phyloP scores from a whole-genome alignment of 1,139 yeast genomes.

The Saccharomycopsis hybrid region DNA sequence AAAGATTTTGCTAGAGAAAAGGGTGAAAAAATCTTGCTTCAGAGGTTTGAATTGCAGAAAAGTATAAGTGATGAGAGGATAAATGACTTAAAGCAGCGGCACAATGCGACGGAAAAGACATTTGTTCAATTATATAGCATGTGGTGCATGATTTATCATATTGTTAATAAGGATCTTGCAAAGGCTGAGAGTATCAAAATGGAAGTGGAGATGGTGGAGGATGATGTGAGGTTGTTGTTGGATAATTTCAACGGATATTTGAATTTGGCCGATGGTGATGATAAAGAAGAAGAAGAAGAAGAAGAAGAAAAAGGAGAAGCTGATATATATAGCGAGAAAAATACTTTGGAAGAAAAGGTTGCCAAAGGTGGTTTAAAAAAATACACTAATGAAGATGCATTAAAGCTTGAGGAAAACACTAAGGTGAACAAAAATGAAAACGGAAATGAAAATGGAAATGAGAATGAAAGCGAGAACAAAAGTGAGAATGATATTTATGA shows the following conservation, averaged over 20 bases:
- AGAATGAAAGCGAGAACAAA: no score
- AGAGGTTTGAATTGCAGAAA: constrained; percentile 6
- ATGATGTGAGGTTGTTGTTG: constrained; percentile 4
- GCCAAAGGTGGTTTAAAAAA: no score
- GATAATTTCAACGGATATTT: constrained; percentile 6
- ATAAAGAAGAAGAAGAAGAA: no score
- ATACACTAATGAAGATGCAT: no score
- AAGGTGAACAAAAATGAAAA: no score
- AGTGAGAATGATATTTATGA: no score
- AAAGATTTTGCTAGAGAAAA: constrained; percentile 9
- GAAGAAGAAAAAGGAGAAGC: not conserved
- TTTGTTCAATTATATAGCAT: constrained; percentile 8
- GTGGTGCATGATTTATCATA: constrained; percentile 1
- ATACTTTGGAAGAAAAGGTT: no score
- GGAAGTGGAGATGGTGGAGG: not conserved
- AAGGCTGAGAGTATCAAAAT: not conserved
- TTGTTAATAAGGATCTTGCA: constrained; percentile 1
- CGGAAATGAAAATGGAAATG: no score
- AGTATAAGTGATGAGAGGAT: constrained; percentile 8
- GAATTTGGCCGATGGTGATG: no score
- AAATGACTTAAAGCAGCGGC: constrained; percentile 4
- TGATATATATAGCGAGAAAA: no score
- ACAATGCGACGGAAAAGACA: constrained; percentile 8
- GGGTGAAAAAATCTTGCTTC: constrained; percentile 16
- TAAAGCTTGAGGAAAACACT: no score